Evolutionary conservation across 2,329 filamentous ascomycete species (phyloP), one percentile per base, ranked within the genome.

Genomic region (Zarea fungicola): DNA sequence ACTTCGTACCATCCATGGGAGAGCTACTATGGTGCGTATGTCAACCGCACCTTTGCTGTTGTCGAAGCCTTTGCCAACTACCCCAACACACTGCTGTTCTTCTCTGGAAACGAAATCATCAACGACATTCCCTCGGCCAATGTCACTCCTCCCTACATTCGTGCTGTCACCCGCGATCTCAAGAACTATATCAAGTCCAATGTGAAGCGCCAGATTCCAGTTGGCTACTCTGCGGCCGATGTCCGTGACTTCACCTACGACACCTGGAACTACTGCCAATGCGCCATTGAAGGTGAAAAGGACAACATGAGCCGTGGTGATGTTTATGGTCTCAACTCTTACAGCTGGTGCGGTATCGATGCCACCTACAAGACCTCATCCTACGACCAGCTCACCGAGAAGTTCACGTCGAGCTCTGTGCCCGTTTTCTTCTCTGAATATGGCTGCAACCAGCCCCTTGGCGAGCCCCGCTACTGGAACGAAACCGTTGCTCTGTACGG

Each of bases 361-460:
- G 83, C 83, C 47, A 80, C 76, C 41, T 87, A 80, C 65, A 64
- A 77, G 49, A 77, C 73, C 44, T 81, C 82, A 3, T 77, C 78
- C 29, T 89, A 84, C 63, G 70, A 84, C 56, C 68, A 73, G 16
- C 72, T 89, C 29, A 81, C 86, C 41, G 63, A 70, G 2, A 79
- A 83, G 63, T 89, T 92, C 72, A 67, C 74, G 57, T 74, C 74
- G 55, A 79, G 77, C 32, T 79, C 83, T 14, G 77, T 90, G 31
- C 87, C 87, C 26, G 75, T 91, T 58, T 92, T 92, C 76, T 91
- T 88, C 74, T 88, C 84, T 55, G 88, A 93, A 62, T 85, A 77
- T 58, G 88, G 88, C 52, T 92, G 88, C 79, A 92, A 90, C 71
- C 72, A 75, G 21, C 47, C 47, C 14, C 18, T 36, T 31, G 80